Conservation (phyloP, 2,329 filamentous ascomycete genomes). For the Fusarium buxicola region DNA sequence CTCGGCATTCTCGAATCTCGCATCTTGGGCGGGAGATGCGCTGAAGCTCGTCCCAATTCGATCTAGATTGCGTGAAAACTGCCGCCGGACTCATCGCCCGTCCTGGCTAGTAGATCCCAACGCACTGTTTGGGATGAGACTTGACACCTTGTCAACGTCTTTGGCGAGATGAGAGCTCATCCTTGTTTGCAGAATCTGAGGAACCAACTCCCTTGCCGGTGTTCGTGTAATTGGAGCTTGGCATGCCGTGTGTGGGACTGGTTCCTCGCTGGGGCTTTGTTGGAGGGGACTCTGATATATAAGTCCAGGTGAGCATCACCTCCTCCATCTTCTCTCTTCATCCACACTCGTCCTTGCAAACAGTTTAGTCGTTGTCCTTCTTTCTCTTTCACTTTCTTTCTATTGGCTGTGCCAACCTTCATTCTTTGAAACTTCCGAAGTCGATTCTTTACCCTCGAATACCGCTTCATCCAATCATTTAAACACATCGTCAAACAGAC, state of each 20-base stretch:
- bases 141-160: conserved; percentile 5
- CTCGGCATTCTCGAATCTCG: background rate
- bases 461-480: conserved; percentile 44
- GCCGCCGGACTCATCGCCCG: background rate
- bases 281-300: conserved; percentile 32
- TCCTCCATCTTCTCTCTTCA: conserved; percentile 9
- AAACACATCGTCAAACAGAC: conserved; percentile 16
- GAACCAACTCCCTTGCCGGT: conserved; percentile 8
- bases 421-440: conserved; percentile 43
- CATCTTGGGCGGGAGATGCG: conserved; percentile 14
- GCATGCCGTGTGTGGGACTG: conserved; percentile 14
- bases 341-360: conserved; percentile 44
- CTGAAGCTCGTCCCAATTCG: conserved; percentile 10
- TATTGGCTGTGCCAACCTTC: conserved; percentile 47
- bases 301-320: conserved; percentile 24
- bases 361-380: conserved; percentile 35
- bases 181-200: conserved; percentile 14
- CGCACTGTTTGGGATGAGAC: conserved; percentile 26
- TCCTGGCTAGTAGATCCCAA: conserved; percentile 16
- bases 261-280: background rate
- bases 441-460: conserved; percentile 27
- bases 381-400: conserved; percentile 43
- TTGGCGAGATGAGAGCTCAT: conserved; percentile 23
- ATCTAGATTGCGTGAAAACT: conserved; percentile 33
- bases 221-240: conserved; percentile 12